Conservation (phyloP, 495 filamentous ascomycete genomes). For the Durotheca rogersii region DNA sequence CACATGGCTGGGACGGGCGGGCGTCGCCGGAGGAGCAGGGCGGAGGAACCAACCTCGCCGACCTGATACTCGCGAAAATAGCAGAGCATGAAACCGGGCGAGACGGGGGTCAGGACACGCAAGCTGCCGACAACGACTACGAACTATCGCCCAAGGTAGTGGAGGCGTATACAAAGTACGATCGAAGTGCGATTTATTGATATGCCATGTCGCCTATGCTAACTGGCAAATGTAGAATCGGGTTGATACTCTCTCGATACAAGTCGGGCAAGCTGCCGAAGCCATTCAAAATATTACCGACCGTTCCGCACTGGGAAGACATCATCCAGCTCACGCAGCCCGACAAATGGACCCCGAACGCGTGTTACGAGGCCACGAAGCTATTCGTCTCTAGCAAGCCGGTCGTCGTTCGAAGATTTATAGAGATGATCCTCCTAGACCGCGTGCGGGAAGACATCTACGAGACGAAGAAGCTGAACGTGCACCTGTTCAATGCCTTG, state of each 20-base stretch:
- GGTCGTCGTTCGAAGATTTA: conserved; percentile 71
- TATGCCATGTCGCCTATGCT: not conserved
- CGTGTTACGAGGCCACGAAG: conserved; percentile 79
- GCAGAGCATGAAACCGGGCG: conserved; percentile 81
- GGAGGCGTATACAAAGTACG: conserved; percentile 87
- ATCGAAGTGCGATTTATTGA: conserved; percentile 15
- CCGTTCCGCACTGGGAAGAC: conserved; percentile 85
- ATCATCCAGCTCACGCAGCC: conserved; percentile 80
- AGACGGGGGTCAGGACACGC: conserved; percentile 37
- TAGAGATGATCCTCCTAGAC: conserved; percentile 78
- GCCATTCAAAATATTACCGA: conserved; percentile 94
- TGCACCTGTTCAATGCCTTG: conserved; percentile 88
- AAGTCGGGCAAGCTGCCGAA: conserved; percentile 94
- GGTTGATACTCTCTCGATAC: conserved; percentile 84
- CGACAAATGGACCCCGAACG: conserved; percentile 84
- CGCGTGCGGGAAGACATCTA: conserved; percentile 79
- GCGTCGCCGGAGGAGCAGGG: conserved; percentile 47
- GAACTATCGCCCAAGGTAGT: conserved; percentile 87
- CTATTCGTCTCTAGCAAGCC: conserved; percentile 86
- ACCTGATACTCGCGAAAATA: conserved; percentile 91
- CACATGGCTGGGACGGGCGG: conserved; percentile 41
- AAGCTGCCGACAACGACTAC: conserved; percentile 67
- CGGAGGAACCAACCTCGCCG: conserved; percentile 77
- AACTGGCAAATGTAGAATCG: conserved; percentile 58
- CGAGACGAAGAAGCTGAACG: conserved; percentile 80